Percentiles rank a stretch among this genome's conserved stretches.
Evolutionary conservation across 1,284 basidiomycete genomes (phyloP).

Genomic region (Heliocybe sulcata): DNA sequence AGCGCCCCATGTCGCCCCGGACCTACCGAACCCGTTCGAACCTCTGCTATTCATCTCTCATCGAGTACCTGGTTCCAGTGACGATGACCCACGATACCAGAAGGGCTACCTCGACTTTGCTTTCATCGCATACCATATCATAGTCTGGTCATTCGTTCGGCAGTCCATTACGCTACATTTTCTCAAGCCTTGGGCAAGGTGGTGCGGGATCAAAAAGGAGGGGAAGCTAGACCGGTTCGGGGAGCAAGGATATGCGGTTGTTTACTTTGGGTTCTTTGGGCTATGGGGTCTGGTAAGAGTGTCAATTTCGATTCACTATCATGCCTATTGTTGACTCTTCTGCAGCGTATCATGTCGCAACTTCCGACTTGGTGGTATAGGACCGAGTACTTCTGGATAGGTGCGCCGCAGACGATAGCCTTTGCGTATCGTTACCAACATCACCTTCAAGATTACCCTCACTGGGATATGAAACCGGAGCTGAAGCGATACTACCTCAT

Average conservation of each 20-base stretch:
- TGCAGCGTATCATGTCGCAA: constrained; percentile 77
- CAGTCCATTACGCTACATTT: constrained; percentile 71
- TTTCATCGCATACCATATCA: constrained; percentile 84
- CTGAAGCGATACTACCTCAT: constrained; percentile 92
- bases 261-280: constrained; percentile 75
- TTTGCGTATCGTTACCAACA: constrained; percentile 1
- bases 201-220: constrained; percentile 61
- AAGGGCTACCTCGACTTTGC: constrained; percentile 78
- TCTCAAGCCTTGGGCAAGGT: constrained; percentile 64
- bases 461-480: constrained; percentile 81
- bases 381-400: constrained; percentile 79
- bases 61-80: constrained; percentile 44
- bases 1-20: constrained; percentile 39
- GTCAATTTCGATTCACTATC: neutral
- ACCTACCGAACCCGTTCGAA: constrained; percentile 67
- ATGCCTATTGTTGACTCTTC: neutral
- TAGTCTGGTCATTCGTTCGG: constrained; percentile 90
- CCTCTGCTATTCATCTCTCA: constrained; percentile 77
- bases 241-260: constrained; percentile 83
- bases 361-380: constrained; percentile 89
- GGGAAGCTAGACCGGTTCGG: constrained; percentile 78
- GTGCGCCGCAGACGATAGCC: constrained; percentile 26
- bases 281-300: constrained; percentile 72
- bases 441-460: constrained; percentile 62
- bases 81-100: constrained; percentile 56